Evolutionary conservation across 176 grass and related monocot genomes (phyloP), one percentile per base, ranked within the genome.

Genomic region (Oryza australiensis): DNA sequence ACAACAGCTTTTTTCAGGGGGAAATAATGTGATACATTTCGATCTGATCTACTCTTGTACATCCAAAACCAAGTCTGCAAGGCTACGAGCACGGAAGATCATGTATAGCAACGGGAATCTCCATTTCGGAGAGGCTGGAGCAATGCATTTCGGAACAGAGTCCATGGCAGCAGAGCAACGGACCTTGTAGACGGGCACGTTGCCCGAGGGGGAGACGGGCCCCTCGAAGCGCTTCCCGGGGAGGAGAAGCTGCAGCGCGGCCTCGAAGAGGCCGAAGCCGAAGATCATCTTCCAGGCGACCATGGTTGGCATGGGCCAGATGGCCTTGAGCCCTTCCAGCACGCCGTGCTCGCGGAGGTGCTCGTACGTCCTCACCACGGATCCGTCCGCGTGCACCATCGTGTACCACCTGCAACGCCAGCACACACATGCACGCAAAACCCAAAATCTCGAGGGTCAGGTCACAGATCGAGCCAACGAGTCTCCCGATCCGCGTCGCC

Each of bases 131-230:
- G 7, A 12, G 45, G 13, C 2, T 64, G 32, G 30, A 63, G 18
- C 23, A 53, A 75, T 28, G 16, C 22, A 18, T 27, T 42, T 77
- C 26, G 16, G 24, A 46, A 26, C 5, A 45, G 18, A 48, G 9
- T 26, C 12, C 15, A 27, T 18, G 34, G 35, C 66, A 24, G 15
- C 30, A 66, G 14, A 29, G 40, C 30, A 73, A 40, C 16, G 70
- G 66, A 98, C 96, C 97, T 99, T 99, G 87, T 99, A 99, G 57
- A 99, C 77, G 14, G 97, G 97, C 67, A 96, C 85, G 73, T 99
- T 94, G 4, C 89, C 97, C 3, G 76, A 2, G 5, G 87, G 91
- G 0, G 97, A 99, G 83, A 96, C 46, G 1, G 97, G 97, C 2
- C 97, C 97, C 41, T 94, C 85, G 24, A 99, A 93, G 68, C 89